Percentiles rank a stretch among this genome's conserved stretches.
Evolutionary conservation across 352 stramenopile species (phyloP).

Genomic region (Poterioochromonas sp.): DNA sequence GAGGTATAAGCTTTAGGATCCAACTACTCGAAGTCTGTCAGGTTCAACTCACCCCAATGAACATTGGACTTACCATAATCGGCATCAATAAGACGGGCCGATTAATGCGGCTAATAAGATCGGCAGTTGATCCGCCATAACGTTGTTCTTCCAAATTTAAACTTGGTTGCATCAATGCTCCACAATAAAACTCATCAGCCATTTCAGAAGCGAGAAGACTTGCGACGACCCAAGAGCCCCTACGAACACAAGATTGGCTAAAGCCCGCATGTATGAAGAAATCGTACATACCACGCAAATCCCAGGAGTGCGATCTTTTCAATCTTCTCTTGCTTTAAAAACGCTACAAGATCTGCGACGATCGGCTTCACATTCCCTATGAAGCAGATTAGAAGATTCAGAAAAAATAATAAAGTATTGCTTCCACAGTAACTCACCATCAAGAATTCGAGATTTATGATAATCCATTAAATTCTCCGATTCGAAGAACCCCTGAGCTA

Average conservation of each 20-base stretch:
- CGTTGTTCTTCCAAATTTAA: neutral
- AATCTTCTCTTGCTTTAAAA: neutral
- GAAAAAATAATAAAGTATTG: neutral
- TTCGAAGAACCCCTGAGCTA: neutral
- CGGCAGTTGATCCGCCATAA: neutral
- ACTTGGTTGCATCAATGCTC: neutral
- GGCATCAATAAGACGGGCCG: neutral
- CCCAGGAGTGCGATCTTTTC: constrained; percentile 6
- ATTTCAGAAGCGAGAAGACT: constrained; percentile 1
- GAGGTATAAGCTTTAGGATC: neutral
- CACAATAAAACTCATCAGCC: neutral
- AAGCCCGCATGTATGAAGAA: neutral
- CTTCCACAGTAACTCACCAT: neutral
- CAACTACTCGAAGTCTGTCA: neutral
- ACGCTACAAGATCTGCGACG: neutral
- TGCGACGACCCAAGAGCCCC: neutral
- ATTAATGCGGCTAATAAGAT: neutral
- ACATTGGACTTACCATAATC: neutral
- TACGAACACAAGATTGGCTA: neutral
- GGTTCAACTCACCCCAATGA: too few relatives aligned
- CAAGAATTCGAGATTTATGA: neutral
- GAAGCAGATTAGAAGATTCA: neutral
- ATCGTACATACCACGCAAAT: neutral
- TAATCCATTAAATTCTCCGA: neutral
- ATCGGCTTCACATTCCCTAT: constrained; percentile 10